Evolutionary conservation across 148 eudicot species (phyloP), one percentile per base, ranked within the genome.

Genomic region (Nyssa sinensis): DNA sequence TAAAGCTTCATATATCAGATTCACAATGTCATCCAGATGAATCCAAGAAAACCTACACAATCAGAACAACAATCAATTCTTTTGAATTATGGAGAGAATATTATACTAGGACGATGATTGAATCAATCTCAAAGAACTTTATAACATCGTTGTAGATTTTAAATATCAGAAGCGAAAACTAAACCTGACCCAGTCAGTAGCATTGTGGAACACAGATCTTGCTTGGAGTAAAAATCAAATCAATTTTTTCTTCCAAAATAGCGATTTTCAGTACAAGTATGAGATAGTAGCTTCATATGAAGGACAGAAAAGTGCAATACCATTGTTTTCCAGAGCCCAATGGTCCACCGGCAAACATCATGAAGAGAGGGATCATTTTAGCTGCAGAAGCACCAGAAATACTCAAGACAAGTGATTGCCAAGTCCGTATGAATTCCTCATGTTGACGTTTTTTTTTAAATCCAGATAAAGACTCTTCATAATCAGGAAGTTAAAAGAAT

Each of bases 321-420:
- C 99, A 96, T 84, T 96, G 99, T 82, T 75, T 93, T 73, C 99
- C 99, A 51, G 96, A 88, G 63, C 99, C 99, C 78, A 96, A 79
- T 61, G 99, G 99, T 78, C 99, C 99, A n/a, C 99, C 99, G 83
- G 99, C 98, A 83, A 96, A 96, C 97, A 96, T 83, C 90, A 77
- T 89, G 85, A 96, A 96, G 29, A 96, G 44, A 63, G 99, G 99
- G 77, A 96, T 91, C 99, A 96, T 96, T 86, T 91, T 95, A 79
- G 98, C 99, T 95, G 90, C 77, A 88, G 70, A 41, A 55, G 3
- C 5, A 19, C 59, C 59, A 55, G 12, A 51, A 51, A 55, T 55
- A 55, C 3, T 5, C 24, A 1, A 55, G 4, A 9, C n/a, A 37
- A 9, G 9, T 37, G 9, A 37, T 37, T 37, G 9, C 44, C 9